phyloP scores from a whole-genome alignment of 2,329 filamentous ascomycete genomes.

The Polychaeton citri region DNA sequence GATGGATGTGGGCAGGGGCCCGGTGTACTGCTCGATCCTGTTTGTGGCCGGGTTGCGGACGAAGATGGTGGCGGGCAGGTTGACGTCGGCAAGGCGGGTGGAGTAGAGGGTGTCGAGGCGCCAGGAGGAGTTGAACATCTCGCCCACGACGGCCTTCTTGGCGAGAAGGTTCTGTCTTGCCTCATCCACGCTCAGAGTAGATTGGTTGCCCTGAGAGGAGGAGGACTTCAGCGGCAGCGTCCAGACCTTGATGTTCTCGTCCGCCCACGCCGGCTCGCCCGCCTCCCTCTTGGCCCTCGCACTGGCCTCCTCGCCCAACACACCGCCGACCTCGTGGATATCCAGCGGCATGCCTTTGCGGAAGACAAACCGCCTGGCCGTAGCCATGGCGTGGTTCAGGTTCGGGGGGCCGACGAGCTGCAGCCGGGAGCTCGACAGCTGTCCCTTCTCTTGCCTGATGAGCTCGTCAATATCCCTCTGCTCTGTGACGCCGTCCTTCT shows the following conservation, averaged over 20 bases:
- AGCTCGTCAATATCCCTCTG: conserved; percentile 14
- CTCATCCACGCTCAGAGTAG: conserved; percentile 24
- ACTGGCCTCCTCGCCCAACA: conserved; percentile 9
- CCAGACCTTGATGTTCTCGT: conserved; percentile 73
- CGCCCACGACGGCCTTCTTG: conserved; percentile 49
- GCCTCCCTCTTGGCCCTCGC: conserved; percentile 14
- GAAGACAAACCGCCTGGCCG: conserved; percentile 72
- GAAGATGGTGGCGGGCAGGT: conserved; percentile 58
- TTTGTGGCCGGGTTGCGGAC: conserved; percentile 48
- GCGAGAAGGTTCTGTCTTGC: conserved; percentile 25
- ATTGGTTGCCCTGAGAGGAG: background rate
- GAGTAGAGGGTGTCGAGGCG: conserved; percentile 55
- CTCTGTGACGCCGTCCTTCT: conserved; percentile 15
- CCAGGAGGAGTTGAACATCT: conserved; percentile 74
- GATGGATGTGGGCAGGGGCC: conserved; percentile 46
- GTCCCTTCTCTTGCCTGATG: conserved; percentile 15
- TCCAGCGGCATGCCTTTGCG: conserved; percentile 66
- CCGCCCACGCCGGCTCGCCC: conserved; percentile 53
- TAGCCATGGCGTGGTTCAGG: conserved; percentile 66
- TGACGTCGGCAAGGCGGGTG: conserved; percentile 51
- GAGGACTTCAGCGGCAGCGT: conserved; percentile 42
- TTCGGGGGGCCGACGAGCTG: conserved; percentile 73
- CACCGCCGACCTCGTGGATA: conserved; percentile 46
- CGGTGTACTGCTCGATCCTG: conserved; percentile 54
- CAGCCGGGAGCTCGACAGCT: conserved; percentile 29